Percentiles rank a stretch among this genome's conserved stretches.
Evolutionary conservation across 2,329 filamentous ascomycete species (phyloP).

Genomic region (Talaromyces islandicus): DNA sequence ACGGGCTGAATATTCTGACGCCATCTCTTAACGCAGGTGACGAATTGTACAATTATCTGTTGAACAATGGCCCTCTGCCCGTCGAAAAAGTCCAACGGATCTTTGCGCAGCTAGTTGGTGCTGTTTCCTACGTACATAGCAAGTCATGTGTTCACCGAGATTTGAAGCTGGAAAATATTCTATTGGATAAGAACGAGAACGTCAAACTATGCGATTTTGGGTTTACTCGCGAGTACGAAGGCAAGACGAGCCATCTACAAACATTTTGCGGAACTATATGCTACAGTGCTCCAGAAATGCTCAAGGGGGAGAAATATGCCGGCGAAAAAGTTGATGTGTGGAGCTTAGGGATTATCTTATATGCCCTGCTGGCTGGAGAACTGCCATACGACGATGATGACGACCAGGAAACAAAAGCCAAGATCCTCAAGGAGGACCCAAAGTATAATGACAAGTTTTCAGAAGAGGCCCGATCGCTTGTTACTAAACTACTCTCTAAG

Average conservation of each 20-base stretch:
- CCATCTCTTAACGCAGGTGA: conserved; percentile 58
- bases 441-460: conserved; percentile 77
- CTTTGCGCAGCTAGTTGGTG: conserved; percentile 91
- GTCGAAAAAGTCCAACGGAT: conserved; percentile 88
- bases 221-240: conserved; percentile 95
- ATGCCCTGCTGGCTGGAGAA: conserved; percentile 72
- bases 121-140: conserved; percentile 89
- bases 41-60: conserved; percentile 93
- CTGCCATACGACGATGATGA: conserved; percentile 96
- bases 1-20: conserved; percentile 8
- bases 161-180: conserved; percentile 91
- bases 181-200: conserved; percentile 93
- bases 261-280: conserved; percentile 98
- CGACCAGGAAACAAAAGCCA: conserved; percentile 76
- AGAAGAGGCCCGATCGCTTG: conserved; percentile 67
- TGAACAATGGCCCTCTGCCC: conserved; percentile 77
- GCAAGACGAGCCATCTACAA: conserved; percentile 87
- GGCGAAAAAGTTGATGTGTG: conserved; percentile 98
- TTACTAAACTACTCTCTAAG: conserved; percentile 81
- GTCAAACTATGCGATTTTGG: conserved; percentile 98
- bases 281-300: conserved; percentile 97
- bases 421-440: conserved; percentile 80
- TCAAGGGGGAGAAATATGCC: conserved; percentile 96
- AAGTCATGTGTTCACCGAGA: conserved; percentile 96
- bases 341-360: conserved; percentile 91